Percentiles rank a stretch among this genome's conserved stretches.
phyloP scores from a whole-genome alignment of 805 yeast species.

The Zygosaccharomyces rouxii region DNA sequence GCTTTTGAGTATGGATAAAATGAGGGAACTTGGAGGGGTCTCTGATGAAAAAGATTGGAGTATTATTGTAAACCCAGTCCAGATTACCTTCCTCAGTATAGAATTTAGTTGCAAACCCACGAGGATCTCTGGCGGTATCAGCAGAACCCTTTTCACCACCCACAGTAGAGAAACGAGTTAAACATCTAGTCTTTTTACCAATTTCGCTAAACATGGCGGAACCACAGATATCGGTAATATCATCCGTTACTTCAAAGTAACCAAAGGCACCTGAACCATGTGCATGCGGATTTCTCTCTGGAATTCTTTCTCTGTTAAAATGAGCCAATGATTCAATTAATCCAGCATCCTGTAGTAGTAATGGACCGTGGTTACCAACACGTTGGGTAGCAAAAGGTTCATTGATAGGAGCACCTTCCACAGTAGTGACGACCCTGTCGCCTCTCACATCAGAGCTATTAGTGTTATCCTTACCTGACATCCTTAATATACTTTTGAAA shows the following conservation, averaged over 20 bases:
- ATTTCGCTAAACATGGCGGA: conserved; percentile 66
- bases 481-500: not conserved
- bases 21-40: conserved; percentile 62
- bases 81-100: conserved; percentile 64
- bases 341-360: conserved; percentile 75
- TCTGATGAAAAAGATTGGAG: conserved; percentile 62
- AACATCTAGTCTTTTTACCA: conserved; percentile 74
- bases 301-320: conserved; percentile 85
- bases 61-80: conserved; percentile 72
- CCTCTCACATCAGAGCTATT: conserved; percentile 29
- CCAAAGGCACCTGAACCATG: conserved; percentile 93
- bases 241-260: conserved; percentile 81
- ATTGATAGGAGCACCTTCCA: conserved; percentile 72
- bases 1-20: conserved; percentile 66
- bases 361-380: conserved; percentile 71
- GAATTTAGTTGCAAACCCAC: conserved; percentile 63
- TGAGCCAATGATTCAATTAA: conserved; percentile 79
- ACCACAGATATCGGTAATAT: conserved; percentile 65
- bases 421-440: conserved; percentile 59
- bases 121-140: conserved; percentile 64
- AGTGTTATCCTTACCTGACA: conserved; percentile 22
- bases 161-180: conserved; percentile 70
- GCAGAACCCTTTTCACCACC: conserved; percentile 68
- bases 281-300: conserved; percentile 91
- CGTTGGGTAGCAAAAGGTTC: conserved; percentile 76